Percentiles rank a stretch among this genome's conserved stretches.
Evolutionary conservation across 305 asterid species (phyloP).

Genomic region (Salvia sclarea): DNA sequence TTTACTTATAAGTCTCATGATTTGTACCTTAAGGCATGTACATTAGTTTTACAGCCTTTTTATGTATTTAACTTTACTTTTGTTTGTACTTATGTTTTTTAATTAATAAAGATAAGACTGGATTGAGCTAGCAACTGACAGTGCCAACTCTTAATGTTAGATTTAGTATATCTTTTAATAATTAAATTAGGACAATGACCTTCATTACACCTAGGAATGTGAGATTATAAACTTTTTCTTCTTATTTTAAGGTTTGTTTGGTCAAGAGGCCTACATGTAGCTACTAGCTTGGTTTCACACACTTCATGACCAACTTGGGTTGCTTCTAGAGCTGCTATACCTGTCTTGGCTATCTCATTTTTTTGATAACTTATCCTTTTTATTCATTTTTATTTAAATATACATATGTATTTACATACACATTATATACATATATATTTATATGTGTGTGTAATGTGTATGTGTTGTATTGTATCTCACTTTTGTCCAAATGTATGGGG

Average conservation of each 20-base stretch:
- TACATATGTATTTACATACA: neutral
- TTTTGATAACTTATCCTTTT: constrained; percentile 31
- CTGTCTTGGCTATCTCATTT: constrained; percentile 15
- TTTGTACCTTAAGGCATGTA: constrained; percentile 47
- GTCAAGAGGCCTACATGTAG: constrained; percentile 48
- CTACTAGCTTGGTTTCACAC: constrained; percentile 48
- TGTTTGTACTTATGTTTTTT: constrained; percentile 35
- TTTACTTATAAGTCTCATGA: constrained; percentile 44
- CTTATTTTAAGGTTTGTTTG: constrained; percentile 39
- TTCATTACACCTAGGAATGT: constrained; percentile 47
- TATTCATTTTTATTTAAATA: neutral
- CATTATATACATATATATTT: neutral
- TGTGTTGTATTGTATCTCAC: neutral
- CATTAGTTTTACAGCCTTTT: constrained; percentile 38
- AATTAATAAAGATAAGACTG: constrained; percentile 38
- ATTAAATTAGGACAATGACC: constrained; percentile 39
- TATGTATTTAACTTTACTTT: constrained; percentile 40
- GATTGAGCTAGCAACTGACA: constrained; percentile 63
- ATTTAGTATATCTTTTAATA: constrained; percentile 28
- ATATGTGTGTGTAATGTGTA: neutral
- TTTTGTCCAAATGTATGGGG: constrained; percentile 12
- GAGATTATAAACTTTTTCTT: constrained; percentile 41
- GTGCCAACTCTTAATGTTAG: constrained; percentile 52
- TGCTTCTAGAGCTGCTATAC: constrained; percentile 39
- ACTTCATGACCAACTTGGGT: constrained; percentile 36